phyloP scores from a whole-genome alignment of 2,329 filamentous ascomycete species.

The Teratosphaeria zuluensis region DNA sequence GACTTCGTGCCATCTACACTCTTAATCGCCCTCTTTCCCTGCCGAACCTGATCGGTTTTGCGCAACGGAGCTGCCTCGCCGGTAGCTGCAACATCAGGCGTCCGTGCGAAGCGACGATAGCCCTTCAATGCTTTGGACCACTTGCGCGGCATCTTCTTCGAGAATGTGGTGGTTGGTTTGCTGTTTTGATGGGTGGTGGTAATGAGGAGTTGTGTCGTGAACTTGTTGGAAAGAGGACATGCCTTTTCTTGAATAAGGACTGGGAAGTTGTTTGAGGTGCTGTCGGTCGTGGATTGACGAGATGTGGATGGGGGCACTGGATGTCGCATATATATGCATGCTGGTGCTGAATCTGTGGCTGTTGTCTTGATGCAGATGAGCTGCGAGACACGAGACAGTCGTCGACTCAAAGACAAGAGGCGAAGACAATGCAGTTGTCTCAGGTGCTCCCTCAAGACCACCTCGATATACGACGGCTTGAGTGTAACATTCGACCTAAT shows the following conservation, averaged over 20 bases:
- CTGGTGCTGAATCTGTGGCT: too few relatives aligned
- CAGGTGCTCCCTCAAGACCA: neutral
- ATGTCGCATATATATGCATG: neutral
- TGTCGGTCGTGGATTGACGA: neutral
- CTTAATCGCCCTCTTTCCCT: too few relatives aligned
- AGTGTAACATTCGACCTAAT: too few relatives aligned
- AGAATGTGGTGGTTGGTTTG: neutral
- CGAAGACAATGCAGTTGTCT: neutral
- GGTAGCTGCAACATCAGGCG: too few relatives aligned
- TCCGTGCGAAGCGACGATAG: too few relatives aligned
- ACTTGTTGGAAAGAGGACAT: neutral
- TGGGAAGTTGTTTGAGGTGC: neutral
- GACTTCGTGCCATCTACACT: neutral
- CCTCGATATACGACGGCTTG: neutral
- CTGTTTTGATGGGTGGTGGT: neutral
- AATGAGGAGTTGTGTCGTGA: neutral
- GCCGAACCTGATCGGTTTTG: too few relatives aligned
- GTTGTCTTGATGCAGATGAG: neutral
- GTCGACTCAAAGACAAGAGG: neutral
- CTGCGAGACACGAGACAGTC: neutral
- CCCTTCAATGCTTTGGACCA: neutral
- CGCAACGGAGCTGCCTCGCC: too few relatives aligned
- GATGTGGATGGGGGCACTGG: neutral
- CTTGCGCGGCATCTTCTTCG: neutral
- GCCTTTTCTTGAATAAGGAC: neutral